Conservation (phyloP, 2,329 filamentous ascomycete species). For the Pyricularia pennisetigena region DNA sequence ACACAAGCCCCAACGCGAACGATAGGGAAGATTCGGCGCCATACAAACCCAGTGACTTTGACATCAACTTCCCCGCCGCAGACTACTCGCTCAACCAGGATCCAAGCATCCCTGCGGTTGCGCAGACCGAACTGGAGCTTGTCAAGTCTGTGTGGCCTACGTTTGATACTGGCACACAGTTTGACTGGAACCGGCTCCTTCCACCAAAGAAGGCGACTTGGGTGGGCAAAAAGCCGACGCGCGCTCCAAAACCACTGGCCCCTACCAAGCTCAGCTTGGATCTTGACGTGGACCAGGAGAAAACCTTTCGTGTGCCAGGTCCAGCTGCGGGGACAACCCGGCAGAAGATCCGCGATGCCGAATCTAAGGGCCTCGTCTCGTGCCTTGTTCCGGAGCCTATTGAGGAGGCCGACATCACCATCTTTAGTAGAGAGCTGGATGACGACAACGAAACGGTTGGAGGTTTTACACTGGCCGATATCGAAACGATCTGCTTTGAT, state of each 20-base stretch:
- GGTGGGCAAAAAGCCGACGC: slow-evolving; percentile 67
- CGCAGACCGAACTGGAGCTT: slow-evolving; percentile 64
- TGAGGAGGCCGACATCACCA: slow-evolving; percentile 33
- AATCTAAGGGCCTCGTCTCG: slow-evolving; percentile 36
- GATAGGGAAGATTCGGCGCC: neutral
- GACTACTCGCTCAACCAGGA: slow-evolving; percentile 45
- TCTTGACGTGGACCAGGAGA: slow-evolving; percentile 76
- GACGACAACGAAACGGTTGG: slow-evolving; percentile 55
- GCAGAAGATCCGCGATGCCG: slow-evolving; percentile 42
- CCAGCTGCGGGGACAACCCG: slow-evolving; percentile 42
- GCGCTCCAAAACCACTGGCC: slow-evolving; percentile 70
- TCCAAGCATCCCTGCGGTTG: slow-evolving; percentile 55
- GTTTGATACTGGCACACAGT: slow-evolving; percentile 64
- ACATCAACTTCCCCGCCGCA: slow-evolving; percentile 32
- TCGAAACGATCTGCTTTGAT: slow-evolving; percentile 78
- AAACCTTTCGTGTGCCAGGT: slow-evolving; percentile 67
- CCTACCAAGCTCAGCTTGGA: slow-evolving; percentile 86
- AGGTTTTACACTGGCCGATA: slow-evolving; percentile 68
- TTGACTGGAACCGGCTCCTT: slow-evolving; percentile 75
- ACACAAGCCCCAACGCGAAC: neutral
- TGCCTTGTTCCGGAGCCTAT: slow-evolving; percentile 27
- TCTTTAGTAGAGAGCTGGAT: slow-evolving; percentile 21
- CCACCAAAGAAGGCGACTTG: slow-evolving; percentile 72
- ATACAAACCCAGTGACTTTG: slow-evolving; percentile 2
- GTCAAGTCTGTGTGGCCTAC: slow-evolving; percentile 72